Evolutionary conservation across 257 asterid genomes (phyloP).

Genomic region (Orobanche coerulescens): DNA sequence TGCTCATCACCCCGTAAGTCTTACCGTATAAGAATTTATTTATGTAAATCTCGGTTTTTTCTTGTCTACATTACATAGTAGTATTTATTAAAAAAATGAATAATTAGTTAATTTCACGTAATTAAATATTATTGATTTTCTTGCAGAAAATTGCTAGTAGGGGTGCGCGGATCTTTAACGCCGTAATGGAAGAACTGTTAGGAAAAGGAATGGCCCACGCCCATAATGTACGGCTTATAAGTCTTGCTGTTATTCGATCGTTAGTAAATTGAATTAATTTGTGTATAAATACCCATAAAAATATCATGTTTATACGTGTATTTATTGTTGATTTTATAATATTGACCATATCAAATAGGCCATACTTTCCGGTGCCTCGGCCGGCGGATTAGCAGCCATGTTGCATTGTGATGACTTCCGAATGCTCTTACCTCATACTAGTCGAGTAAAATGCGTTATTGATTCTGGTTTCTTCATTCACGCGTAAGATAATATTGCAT

Average conservation of each 20-base stretch:
- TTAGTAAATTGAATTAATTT: too few relatives aligned
- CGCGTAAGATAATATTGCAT: slow-evolving; percentile 18
- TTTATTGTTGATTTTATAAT: too few relatives aligned
- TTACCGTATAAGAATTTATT: neutral
- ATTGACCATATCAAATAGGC: slow-evolving; percentile 19
- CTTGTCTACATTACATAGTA: neutral
- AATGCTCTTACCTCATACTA: slow-evolving; percentile 2
- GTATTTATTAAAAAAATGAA: neutral
- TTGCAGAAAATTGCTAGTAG: neutral
- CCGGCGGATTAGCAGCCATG: slow-evolving; percentile 23
- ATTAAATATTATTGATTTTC: too few relatives aligned
- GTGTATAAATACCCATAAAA: too few relatives aligned
- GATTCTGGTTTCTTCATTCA: too few relatives aligned
- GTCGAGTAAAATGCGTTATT: slow-evolving; percentile 23
- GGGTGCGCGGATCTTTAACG: slow-evolving; percentile 16
- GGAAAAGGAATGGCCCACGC: slow-evolving; percentile 18
- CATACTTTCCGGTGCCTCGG: slow-evolving; percentile 25
- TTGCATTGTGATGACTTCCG: slow-evolving; percentile 23
- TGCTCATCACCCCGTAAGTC: slow-evolving; percentile 17
- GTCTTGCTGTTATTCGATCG: too few relatives aligned
- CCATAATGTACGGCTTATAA: slow-evolving; percentile 10
- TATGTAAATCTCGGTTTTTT: neutral
- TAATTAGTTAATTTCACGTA: too few relatives aligned
- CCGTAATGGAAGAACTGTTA: slow-evolving; percentile 6
- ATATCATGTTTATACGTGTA: too few relatives aligned